phyloP scores from a whole-genome alignment of 768 basidiomycete genomes.

The Myochromella boudieri region DNA sequence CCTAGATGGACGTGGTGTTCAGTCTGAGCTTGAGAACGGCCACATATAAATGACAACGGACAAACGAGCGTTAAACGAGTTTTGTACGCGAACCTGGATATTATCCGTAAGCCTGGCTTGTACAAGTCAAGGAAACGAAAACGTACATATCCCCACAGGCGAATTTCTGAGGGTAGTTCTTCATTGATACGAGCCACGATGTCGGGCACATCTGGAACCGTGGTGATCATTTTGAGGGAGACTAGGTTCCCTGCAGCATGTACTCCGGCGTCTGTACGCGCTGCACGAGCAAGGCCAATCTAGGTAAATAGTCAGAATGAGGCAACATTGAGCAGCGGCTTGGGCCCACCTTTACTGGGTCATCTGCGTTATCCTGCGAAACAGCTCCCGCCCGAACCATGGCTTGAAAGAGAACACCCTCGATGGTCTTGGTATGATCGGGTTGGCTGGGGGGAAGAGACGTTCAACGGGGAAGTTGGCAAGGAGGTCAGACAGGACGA shows the following conservation, averaged over 20 bases:
- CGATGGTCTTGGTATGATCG: conserved; percentile 73
- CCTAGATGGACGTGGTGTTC: conserved; percentile 38
- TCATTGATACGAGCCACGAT: conserved; percentile 76
- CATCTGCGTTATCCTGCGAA: conserved; percentile 90
- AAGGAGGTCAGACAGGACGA: conserved; percentile 26
- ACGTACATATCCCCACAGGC: conserved; percentile 88
- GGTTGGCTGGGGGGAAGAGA: conserved; percentile 55
- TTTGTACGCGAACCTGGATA: conserved; percentile 67
- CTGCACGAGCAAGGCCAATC: conserved; percentile 86
- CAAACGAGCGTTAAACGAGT: conserved; percentile 81
- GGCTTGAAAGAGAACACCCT: conserved; percentile 85
- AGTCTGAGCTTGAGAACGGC: conserved; percentile 7
- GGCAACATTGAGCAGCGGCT: not conserved
- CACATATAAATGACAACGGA: conserved; percentile 28
- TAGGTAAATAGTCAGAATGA: conserved; percentile 26
- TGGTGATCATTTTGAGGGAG: conserved; percentile 84
- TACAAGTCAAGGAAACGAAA: not conserved
- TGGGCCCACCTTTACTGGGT: conserved; percentile 74
- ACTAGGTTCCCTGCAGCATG: conserved; percentile 96
- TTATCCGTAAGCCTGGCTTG: not conserved
- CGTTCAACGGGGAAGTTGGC: conserved; percentile 1
- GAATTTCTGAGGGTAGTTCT: conserved; percentile 87
- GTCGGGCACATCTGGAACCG: conserved; percentile 69
- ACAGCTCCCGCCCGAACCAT: conserved; percentile 89
- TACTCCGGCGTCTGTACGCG: conserved; percentile 95